Evolutionary conservation across 495 filamentous ascomycete genomes (phyloP), one percentile per base, ranked within the genome.

Genomic region (Bryoglossum gracile): DNA sequence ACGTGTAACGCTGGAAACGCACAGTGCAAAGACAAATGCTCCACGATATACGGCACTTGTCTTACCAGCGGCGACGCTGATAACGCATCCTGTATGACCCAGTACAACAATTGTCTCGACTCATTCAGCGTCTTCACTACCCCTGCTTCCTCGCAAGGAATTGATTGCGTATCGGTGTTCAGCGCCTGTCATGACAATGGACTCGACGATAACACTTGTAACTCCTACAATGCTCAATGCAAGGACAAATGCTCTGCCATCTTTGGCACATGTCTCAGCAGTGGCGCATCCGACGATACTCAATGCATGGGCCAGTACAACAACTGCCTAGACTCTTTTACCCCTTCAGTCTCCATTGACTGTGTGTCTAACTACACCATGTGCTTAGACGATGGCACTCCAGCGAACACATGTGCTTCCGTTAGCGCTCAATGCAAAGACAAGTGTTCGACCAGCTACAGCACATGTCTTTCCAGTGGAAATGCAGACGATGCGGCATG

Each of bases 221-320:
- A 45, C 42, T 45, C 42, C 16, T 45, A 45, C 42, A 45, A 45
- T 21, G 42, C 42, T 22, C 22, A 43, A 25, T 45, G 42, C 42
- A 45, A 45, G 28, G 42, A 45, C n/a, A 45, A 45, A 26, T 45
- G 42, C 42, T 30, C 22, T 45, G 42, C 34, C n/a, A 45, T 45
- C 14, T 45, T 32, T 26, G 42, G 42, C 24, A 45, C 42, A 18
- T 45, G 42, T 22, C 42, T 45, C 19, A 26, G 21, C 26, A 30
- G 22, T 6, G 42, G 42, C 42, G 17, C 22, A 6, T 24, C 42
- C 9, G 26, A 45, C 18, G 42, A 45, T 22, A 16, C 24, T 18
- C 42, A 45, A 21, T 45, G 42, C 28, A 45, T 45, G 42, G 22
- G 16, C 14, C 42, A 45, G 34, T 45, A 45, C 26, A 45, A 45